Evolutionary conservation across 2,329 filamentous ascomycete genomes (phyloP), one percentile per base, ranked within the genome.

Genomic region (Colletotrichum magnum): DNA sequence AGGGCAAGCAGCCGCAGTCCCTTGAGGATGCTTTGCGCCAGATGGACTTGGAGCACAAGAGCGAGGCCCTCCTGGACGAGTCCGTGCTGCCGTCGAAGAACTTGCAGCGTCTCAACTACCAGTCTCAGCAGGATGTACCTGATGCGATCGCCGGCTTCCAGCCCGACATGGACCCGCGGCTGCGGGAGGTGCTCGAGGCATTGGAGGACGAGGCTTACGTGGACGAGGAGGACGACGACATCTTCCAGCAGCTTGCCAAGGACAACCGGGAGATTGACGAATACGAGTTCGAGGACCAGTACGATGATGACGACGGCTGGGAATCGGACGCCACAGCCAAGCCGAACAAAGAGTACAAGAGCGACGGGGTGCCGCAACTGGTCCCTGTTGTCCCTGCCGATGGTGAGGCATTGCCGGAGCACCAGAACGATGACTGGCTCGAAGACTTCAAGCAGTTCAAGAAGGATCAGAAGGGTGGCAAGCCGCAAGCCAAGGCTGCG

Each of bases 161-260:
- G 80, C 96, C 97, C 6, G 95, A 98, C 77, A 98, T 99, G 96
- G 97, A 99, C 76, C 95, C 95, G 2, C 88, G 95, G 47, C 79
- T 99, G 73, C 89, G 96, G 53, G 96, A 99, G 79, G 94, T 95
- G 5, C 83, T 99, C 26, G 95, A 98, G 81, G 96, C 96, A 12
- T 83, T 99, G 36, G 96, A 99, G 57, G 96, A 99, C 76, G 96
- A 99, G 26, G 95, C 93, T 2, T 99, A 94, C 77, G 95, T 99
- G 2, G 95, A 93, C 57, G 87, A 93, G 6, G 87, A 93, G 6
- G 89, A 95, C 43, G 93, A 96, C n/a, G 93, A 96, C 64, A 82
- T 98, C 59, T 98, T 99, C 79, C 89, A 88, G 52, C 82, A 91
- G 73, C 82, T 97, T 52, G 89, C 93, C 21, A 84, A 88, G 75